These are phyloP conservation scores for Zalaria sp. DNA, from an alignment of 2,329 filamentous ascomycete species.

Conservation along the genomic window DNA sequence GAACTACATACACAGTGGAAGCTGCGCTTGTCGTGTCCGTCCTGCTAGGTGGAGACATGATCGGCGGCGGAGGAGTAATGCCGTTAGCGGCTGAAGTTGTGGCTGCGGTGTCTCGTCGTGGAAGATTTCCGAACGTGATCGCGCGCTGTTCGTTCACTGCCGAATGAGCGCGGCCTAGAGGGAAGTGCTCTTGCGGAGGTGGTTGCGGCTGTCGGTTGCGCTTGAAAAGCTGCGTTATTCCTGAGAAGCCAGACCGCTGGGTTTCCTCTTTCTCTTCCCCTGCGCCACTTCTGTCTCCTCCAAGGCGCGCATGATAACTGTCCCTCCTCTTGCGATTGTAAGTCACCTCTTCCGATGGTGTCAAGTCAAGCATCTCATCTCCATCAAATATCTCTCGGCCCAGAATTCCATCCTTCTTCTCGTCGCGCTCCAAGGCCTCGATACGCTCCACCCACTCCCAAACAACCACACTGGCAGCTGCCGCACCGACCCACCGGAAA, in stretches of 20 bases:
- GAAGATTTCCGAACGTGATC: conserved; percentile 10
- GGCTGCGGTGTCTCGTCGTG: conserved; percentile 5
- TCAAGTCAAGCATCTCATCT: conserved; percentile 74
- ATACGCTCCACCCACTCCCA: conserved; percentile 98
- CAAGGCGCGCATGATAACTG: conserved; percentile 9
- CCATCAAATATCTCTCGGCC: conserved; percentile 87
- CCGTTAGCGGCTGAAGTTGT: conserved; percentile 10
- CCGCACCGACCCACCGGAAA: conserved; percentile 89
- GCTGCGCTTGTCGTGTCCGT: conserved; percentile 47
- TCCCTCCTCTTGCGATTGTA: conserved; percentile 16
- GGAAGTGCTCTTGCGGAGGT: conserved; percentile 14
- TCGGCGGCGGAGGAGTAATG: conserved; percentile 28
- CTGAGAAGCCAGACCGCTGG: conserved; percentile 8
- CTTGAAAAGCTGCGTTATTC: conserved; percentile 12
- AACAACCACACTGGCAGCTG: conserved; percentile 87
- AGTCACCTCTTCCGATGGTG: conserved; percentile 41
- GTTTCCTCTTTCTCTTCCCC: conserved; percentile 8
- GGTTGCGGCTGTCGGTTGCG: conserved; percentile 9
- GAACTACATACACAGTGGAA: conserved; percentile 50
- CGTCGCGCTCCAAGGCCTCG: conserved; percentile 79
- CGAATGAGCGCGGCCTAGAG: conserved; percentile 18
- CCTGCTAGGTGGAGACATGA: conserved; percentile 43
- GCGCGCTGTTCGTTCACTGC: conserved; percentile 4
- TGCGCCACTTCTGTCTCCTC: conserved; percentile 12
- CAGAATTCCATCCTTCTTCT: conserved; percentile 85